Base-by-base conservation (phyloP, 2,329 filamentous ascomycete genomes). In the Nemania abortiva region DNA sequence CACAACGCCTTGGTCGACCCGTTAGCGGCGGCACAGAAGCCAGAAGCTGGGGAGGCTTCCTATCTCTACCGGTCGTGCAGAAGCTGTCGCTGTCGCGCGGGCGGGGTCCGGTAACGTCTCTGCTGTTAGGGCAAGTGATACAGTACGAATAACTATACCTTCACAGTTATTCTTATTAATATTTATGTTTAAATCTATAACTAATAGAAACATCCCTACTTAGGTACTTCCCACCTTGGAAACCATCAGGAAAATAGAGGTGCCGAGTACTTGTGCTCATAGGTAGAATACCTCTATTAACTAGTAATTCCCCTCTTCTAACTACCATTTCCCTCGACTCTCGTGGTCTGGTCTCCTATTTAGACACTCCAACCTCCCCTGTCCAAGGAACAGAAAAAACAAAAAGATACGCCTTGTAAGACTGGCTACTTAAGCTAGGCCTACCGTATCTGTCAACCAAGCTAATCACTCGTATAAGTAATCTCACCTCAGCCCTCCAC, bases 401-500 rank as follows among this genome's bases (percentile, higher is more conserved):
- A 37, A 37, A 4, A 7, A 47, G 24, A 31, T 20, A 20, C 5
- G 6, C 47, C 24, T 29, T 49, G 31, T 15, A 18, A 18, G n/a
- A 24, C 10, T 24, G 22, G 5, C 22, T 13, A 27, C 15, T 52
- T 37, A 37, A 11, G 34, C 18, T 47, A 9, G 42, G 5, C 24
- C 24, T 56, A 39, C 13, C 27, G 5, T n/a, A 54, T 31, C 11
- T 10, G 15, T 54, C 29, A n/a, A 13, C n/a, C 7, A 20, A 11
- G 6, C n/a, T 27, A 22, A 20, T 11, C 49, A 49, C 24, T 27
- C 24, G 24, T 45, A 20, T 58, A 31, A 50, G 13, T 58, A 31
- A 56, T 58, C 45, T 63, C 60, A 62, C 67, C 49, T 69, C 63
- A 47, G 22, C 49, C 67, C 49, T 68, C 60, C 42, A n/a, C 49